Evolutionary conservation across 306 rosid genomes (phyloP).

Genomic region (Begonia loranthoides): DNA sequence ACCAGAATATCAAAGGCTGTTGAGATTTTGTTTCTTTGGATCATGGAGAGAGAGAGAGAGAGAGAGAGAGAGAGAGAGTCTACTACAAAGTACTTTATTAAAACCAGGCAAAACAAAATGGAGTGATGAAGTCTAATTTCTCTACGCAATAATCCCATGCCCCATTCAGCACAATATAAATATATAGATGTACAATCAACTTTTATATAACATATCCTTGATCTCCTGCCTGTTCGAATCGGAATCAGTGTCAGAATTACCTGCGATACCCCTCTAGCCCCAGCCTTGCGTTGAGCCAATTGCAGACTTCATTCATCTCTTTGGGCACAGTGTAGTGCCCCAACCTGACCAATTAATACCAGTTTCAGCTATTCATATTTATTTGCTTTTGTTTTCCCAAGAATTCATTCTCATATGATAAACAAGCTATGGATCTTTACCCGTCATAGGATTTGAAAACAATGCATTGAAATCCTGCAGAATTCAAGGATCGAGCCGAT

Average conservation of each 20-base stretch:
- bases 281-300: conserved; percentile 68
- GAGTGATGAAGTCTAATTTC: conserved; percentile 21
- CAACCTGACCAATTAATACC: conserved; percentile 38
- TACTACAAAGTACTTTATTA: no score
- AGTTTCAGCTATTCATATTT: neutral
- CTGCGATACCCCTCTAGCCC: conserved; percentile 16
- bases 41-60: neutral
- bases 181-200: conserved; percentile 15
- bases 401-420: neutral
- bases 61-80: neutral
- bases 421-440: conserved; percentile 15
- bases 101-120: conserved; percentile 19
- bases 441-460: conserved; percentile 77
- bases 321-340: conserved; percentile 94
- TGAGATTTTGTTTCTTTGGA: neutral
- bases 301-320: conserved; percentile 94
- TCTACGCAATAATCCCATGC: conserved; percentile 32
- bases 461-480: conserved; percentile 69
- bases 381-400: neutral
- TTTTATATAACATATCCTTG: conserved; percentile 11
- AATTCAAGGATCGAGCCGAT: conserved; percentile 50
- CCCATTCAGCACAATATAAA: conserved; percentile 17
- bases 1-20: neutral
- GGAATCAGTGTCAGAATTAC: neutral
- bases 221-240: neutral